Evolutionary conservation across 108 stramenopile species (phyloP), one percentile per base, ranked within the genome.

Genomic region (Skeletonema marinoi): DNA sequence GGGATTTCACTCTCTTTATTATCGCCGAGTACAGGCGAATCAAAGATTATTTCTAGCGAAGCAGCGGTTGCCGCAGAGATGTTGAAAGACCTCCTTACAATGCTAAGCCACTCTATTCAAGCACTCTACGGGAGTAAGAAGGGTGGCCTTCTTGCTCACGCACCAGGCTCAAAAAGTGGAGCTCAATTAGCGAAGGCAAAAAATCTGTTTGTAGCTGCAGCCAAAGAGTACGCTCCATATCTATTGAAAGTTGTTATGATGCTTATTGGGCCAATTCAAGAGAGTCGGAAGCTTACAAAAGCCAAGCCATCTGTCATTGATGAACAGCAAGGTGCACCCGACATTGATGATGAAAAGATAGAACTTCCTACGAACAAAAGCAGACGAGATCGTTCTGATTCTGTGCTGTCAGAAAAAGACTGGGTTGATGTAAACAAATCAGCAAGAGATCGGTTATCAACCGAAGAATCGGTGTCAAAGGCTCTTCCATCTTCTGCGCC

Each of bases 1-100:
- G 89, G 91, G 17, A 41, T 94, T 56, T 85, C 91, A 3, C 63
- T 83, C 51, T 91, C 90, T 6, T 64, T 94, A 11, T 65, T 92
- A 42, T 84, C 89, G 71, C 32, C 76, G 19, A 70, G 29, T 44
- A 48, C 56, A 35, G 62, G 48, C 33, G 60, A 29, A 46, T 65
- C 32, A 17, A 35, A 69, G 5, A 61, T 81, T 13, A 73, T 83
- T n/a, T 65, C 51, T 54, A 66, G 58, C 33, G 70, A 77, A 54
- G 78, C 68, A n/a, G 61, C 38, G 21, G 54, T 60, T 32, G 73
- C 77, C 7, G 71, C 73, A 41, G 73, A 69, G 19, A 19, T 51
- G 58, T 33, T 83, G 54, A 83, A 78, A 70, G 67, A 78, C 50
- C 59, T 83, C 29, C 68, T 83, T 8, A 70, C 82, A 11, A 65